These are phyloP conservation scores for Cyclocybe cylindracea DNA, from an alignment of 768 basidiomycete species.

Conservation along the genomic window DNA sequence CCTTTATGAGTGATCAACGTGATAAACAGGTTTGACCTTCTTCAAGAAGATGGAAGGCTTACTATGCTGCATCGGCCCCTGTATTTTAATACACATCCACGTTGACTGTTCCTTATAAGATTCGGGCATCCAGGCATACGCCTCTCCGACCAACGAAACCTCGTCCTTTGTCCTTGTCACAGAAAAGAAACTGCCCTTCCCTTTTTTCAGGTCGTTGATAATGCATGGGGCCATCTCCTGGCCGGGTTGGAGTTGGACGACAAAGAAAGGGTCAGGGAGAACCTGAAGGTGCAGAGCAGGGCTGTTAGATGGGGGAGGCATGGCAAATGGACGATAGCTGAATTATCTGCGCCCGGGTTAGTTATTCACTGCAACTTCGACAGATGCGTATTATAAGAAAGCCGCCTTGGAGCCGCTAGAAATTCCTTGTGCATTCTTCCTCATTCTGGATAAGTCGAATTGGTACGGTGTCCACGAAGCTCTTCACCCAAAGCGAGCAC, in stretches of 20 bases:
- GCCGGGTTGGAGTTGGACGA: constrained; percentile 42
- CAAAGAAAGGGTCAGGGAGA: constrained; percentile 43
- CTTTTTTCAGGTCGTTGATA: constrained; percentile 28
- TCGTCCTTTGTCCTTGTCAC: constrained; percentile 63
- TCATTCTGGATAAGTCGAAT: no score
- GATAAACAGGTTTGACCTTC: background rate
- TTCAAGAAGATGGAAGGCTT: constrained; percentile 9
- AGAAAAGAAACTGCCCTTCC: constrained; percentile 42
- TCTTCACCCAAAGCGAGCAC: background rate
- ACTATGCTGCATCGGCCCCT: constrained; percentile 71
- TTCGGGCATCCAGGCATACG: constrained; percentile 35
- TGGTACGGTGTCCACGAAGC: no score
- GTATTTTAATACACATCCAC: constrained; percentile 64
- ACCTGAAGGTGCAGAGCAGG: constrained; percentile 50
- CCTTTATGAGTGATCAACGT: constrained; percentile 28
- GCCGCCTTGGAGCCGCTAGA: background rate
- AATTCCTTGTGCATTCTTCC: no score
- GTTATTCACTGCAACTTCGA: background rate
- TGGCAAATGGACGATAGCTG: constrained; percentile 9
- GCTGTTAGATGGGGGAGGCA: constrained; percentile 48
- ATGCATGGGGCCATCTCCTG: constrained; percentile 35
- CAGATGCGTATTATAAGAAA: background rate
- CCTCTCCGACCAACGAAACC: constrained; percentile 57
- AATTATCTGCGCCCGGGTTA: background rate
- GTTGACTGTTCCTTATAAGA: constrained; percentile 36